Conservation (phyloP, 1,139 yeast genomes). For the Yamadazyma buinensis region DNA sequence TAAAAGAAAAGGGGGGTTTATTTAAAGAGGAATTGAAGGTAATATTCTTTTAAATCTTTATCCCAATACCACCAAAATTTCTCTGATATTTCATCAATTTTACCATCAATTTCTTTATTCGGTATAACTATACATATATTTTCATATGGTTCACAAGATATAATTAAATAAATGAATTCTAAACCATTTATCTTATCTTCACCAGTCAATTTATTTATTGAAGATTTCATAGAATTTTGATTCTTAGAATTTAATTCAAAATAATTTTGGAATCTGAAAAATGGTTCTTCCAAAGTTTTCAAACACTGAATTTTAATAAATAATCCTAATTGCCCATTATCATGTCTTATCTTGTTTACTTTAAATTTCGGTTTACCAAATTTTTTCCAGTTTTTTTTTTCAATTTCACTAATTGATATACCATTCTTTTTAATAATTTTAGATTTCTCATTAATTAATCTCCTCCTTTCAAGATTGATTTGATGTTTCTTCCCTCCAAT, state of each 20-base stretch:
- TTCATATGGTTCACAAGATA: conserved; percentile 84
- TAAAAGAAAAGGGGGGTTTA: too few relatives aligned
- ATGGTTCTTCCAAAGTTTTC: conserved; percentile 51
- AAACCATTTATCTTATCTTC: neutral
- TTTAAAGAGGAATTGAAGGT: conserved; percentile 62
- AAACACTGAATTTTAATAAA: conserved; percentile 56
- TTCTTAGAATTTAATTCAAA: conserved; percentile 57
- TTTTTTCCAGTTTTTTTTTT: conserved; percentile 50
- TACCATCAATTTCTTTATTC: conserved; percentile 47
- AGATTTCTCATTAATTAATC: conserved; percentile 37
- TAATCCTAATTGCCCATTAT: conserved; percentile 52
- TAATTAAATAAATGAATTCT: conserved; percentile 59
- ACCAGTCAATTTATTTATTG: conserved; percentile 15
- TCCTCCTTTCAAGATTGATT: conserved; percentile 59
- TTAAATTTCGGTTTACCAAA: conserved; percentile 74
- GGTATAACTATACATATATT: conserved; percentile 71
- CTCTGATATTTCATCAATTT: conserved; percentile 31
- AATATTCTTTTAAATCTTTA: conserved; percentile 61
- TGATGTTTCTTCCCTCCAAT: conserved; percentile 78
- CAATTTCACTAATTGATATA: conserved; percentile 27
- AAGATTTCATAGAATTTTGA: conserved; percentile 25
- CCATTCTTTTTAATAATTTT: conserved; percentile 13
- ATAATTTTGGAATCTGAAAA: conserved; percentile 69
- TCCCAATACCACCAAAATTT: conserved; percentile 72
- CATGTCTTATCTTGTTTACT: conserved; percentile 62